Conservation (phyloP, 140 eudicot species). For the Oenanthe javanica region DNA sequence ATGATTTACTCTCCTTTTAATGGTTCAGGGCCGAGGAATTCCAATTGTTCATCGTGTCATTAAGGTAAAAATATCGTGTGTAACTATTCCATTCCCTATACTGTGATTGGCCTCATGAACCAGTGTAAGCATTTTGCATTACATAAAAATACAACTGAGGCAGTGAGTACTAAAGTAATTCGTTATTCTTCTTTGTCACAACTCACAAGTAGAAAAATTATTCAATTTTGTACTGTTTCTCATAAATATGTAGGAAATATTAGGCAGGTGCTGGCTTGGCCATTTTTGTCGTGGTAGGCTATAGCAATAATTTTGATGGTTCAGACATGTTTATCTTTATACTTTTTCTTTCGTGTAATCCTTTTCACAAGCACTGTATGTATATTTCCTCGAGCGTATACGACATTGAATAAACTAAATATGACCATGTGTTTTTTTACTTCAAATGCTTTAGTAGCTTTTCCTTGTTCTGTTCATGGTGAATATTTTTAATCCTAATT, state of each 20-base stretch:
- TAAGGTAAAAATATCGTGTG: conserved; percentile 35
- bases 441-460: neutral
- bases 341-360: neutral
- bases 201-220: neutral
- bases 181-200: neutral
- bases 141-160: neutral
- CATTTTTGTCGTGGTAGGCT: neutral
- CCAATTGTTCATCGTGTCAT: conserved; percentile 90
- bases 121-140: neutral
- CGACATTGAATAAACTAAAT: neutral
- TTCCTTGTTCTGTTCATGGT: neutral
- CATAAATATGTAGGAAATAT: neutral
- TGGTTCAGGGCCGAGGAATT: conserved; percentile 54
- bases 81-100: neutral
- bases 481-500: neutral
- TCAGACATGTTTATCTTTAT: neutral
- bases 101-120: neutral
- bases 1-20: neutral
- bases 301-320: neutral
- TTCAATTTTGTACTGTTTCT: neutral
- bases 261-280: neutral
- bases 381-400: neutral
- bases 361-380: neutral
- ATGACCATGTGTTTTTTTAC: neutral
- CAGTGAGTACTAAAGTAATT: neutral